Evolutionary conservation across 306 rosid species (phyloP).

Genomic region (Acmispon strigosus): DNA sequence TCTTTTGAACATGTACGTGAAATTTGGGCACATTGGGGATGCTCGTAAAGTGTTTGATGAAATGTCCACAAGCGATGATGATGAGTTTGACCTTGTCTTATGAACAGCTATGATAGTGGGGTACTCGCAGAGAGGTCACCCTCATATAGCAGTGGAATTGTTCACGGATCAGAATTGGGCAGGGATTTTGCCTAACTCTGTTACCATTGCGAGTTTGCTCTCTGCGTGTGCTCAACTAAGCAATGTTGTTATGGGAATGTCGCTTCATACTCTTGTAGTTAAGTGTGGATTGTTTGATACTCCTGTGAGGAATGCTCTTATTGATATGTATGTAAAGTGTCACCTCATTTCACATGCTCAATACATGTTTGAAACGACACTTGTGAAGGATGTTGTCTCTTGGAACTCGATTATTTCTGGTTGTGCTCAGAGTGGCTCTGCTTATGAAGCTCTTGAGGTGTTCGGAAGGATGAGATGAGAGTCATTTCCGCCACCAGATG

Average conservation of each 20-base stretch:
- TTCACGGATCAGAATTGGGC: slow-evolving; percentile 34
- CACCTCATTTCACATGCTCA: slow-evolving; percentile 33
- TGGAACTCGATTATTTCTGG: slow-evolving; percentile 21
- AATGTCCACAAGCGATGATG: not conserved
- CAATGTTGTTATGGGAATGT: slow-evolving; percentile 37
- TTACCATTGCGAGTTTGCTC: slow-evolving; percentile 58
- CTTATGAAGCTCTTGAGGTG: slow-evolving; percentile 48
- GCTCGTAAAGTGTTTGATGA: slow-evolving; percentile 25
- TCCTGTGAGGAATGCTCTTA: slow-evolving; percentile 55
- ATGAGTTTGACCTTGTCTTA: slow-evolving; percentile 37
- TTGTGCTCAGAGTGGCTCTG: slow-evolving; percentile 46
- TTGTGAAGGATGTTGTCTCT: not conserved
- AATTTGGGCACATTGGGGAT: slow-evolving; percentile 54
- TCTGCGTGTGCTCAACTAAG: slow-evolving; percentile 62
- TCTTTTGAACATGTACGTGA: slow-evolving; percentile 63
- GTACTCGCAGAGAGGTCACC: slow-evolving; percentile 50
- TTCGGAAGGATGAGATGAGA: slow-evolving; percentile 50
- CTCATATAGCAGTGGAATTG: slow-evolving; percentile 45
- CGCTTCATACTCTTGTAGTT: slow-evolving; percentile 46
- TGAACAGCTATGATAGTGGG: slow-evolving; percentile 91
- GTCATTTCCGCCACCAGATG: slow-evolving; percentile 37
- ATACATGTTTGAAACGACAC: slow-evolving; percentile 39
- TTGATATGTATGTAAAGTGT: slow-evolving; percentile 72
- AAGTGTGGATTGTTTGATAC: slow-evolving; percentile 42
- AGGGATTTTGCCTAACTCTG: slow-evolving; percentile 48